phyloP scores from a whole-genome alignment of 768 basidiomycete species.

The Lepiota venenata region DNA sequence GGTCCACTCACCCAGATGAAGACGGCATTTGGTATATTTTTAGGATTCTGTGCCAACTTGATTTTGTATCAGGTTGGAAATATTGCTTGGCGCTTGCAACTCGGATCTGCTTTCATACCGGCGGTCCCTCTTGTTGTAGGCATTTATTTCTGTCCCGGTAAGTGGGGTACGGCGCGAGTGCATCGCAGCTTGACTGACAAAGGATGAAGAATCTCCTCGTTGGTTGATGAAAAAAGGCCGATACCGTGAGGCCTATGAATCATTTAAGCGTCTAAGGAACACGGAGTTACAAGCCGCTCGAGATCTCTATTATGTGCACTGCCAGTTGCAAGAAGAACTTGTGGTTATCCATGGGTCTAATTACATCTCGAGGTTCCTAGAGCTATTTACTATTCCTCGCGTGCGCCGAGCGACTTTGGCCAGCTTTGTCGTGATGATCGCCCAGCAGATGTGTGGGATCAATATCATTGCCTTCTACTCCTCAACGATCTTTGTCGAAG shows the following conservation, averaged over 20 bases:
- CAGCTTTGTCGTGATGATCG: constrained; percentile 53
- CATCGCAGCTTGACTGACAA: not conserved
- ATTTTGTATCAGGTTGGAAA: constrained; percentile 49
- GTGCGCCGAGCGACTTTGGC: constrained; percentile 41
- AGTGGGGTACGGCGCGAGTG: constrained; percentile 15
- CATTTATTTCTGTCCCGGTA: constrained; percentile 50
- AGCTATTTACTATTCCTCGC: constrained; percentile 73
- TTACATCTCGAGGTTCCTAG: constrained; percentile 44
- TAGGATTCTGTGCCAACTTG: constrained; percentile 64
- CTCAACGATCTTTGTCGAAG: constrained; percentile 60
- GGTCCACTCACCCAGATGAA: constrained; percentile 8
- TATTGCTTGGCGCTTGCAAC: constrained; percentile 74
- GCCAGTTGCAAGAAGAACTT: constrained; percentile 61
- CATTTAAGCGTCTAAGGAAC: constrained; percentile 61
- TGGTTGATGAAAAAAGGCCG: constrained; percentile 79
- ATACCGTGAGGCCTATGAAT: constrained; percentile 59
- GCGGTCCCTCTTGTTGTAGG: constrained; percentile 39
- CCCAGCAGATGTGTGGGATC: constrained; percentile 78
- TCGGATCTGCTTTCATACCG: constrained; percentile 65
- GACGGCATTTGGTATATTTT: constrained; percentile 76
- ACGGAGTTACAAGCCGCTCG: constrained; percentile 70
- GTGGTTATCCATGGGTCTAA: constrained; percentile 47
- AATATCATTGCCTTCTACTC: constrained; percentile 77
- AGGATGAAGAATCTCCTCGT: constrained; percentile 59
- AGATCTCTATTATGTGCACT: constrained; percentile 68